Conservation (phyloP, 2,329 filamentous ascomycete species). For the Cytospora paraplurivora region DNA sequence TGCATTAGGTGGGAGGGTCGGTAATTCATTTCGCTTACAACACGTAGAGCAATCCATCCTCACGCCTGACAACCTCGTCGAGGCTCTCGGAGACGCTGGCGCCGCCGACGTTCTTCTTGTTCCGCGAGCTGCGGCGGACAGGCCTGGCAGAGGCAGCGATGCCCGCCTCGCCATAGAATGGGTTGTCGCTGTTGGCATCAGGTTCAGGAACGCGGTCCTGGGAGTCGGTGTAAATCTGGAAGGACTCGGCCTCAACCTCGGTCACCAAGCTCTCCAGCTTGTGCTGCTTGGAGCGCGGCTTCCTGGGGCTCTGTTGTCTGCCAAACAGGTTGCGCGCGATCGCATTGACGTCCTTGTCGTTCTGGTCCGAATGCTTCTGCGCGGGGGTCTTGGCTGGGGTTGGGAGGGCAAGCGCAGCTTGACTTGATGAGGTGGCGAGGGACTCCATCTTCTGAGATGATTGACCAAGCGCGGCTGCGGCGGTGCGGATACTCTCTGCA, state of each 20-base stretch:
- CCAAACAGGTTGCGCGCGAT: conserved; percentile 65
- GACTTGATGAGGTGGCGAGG: conserved; percentile 36
- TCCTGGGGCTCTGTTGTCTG: conserved; percentile 54
- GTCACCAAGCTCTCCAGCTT: conserved; percentile 60
- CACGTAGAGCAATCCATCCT: conserved; percentile 73
- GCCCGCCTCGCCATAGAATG: conserved; percentile 62
- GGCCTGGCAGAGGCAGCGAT: conserved; percentile 43
- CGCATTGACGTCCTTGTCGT: conserved; percentile 52
- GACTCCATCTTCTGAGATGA: conserved; percentile 31
- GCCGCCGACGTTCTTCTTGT: conserved; percentile 52
- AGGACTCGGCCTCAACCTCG: conserved; percentile 51
- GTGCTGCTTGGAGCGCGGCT: conserved; percentile 60
- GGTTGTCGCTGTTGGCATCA: conserved; percentile 69
- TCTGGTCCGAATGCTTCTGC: conserved; percentile 60
- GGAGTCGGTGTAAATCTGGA: conserved; percentile 76
- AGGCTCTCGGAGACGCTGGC: conserved; percentile 58
- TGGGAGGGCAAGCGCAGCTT: conserved; percentile 57
- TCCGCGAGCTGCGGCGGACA: conserved; percentile 58
- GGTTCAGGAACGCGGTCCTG: conserved; percentile 74
- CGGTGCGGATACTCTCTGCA: conserved; percentile 45
- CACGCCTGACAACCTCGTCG: conserved; percentile 63
- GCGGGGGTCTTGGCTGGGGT: conserved; percentile 77
- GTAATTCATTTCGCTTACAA: conserved; percentile 63
- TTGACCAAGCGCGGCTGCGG: conserved; percentile 46
- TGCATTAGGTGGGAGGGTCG: not conserved